phyloP scores from a whole-genome alignment of 768 basidiomycete genomes.

The Agaricus sinodeliciosus region DNA sequence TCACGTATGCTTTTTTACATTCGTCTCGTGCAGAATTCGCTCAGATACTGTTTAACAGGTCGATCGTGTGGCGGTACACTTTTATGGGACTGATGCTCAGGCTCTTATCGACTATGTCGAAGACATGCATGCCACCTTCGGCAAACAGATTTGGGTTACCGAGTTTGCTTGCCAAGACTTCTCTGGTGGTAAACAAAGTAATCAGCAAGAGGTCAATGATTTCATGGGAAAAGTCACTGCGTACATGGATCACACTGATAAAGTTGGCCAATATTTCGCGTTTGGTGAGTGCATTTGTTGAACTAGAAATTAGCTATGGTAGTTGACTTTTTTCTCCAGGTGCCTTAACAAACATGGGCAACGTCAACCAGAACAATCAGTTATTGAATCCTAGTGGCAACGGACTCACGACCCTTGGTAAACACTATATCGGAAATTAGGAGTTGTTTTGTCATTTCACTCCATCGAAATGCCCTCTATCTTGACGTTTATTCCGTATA shows the following conservation, averaged over 20 bases:
- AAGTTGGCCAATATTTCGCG: slow-evolving; percentile 37
- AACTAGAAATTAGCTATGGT: neutral
- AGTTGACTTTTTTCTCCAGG: slow-evolving; percentile 27
- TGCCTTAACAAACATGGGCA: slow-evolving; percentile 45
- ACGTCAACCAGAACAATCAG: slow-evolving; percentile 49
- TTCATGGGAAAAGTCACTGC: slow-evolving; percentile 41
- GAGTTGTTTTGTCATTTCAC: neutral
- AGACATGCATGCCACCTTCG: slow-evolving; percentile 38
- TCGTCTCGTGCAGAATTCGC: neutral
- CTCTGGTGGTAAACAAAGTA: slow-evolving; percentile 36
- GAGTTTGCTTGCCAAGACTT: slow-evolving; percentile 75
- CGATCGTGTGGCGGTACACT: slow-evolving; percentile 56
- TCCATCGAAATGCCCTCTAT: neutral
- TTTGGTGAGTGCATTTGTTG: slow-evolving; percentile 46
- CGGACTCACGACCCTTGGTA: slow-evolving; percentile 46
- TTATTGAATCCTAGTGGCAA: slow-evolving; percentile 39
- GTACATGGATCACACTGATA: slow-evolving; percentile 40
- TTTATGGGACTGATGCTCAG: slow-evolving; percentile 47
- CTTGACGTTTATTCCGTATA: neutral
- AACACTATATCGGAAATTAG: slow-evolving; percentile 36
- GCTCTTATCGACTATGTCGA: slow-evolving; percentile 48
- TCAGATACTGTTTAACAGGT: slow-evolving; percentile 30
- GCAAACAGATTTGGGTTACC: slow-evolving; percentile 47
- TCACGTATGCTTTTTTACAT: slow-evolving; percentile 32
- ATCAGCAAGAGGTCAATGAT: slow-evolving; percentile 29